Percentiles rank a stretch among this genome's conserved stretches.
Conservation (phyloP, 352 stramenopile species). For the Thraustotheca clavata region DNA sequence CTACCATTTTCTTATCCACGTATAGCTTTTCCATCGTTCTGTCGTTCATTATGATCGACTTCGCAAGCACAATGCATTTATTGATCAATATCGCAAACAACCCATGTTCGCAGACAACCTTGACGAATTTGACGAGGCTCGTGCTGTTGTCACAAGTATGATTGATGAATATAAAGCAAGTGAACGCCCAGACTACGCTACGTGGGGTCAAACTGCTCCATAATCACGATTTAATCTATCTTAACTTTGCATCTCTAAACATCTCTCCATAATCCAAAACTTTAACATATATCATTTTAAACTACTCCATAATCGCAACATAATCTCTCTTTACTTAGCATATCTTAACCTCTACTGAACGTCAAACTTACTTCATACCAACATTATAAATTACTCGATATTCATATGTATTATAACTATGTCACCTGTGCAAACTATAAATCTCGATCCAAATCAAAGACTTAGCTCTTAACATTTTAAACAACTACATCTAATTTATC, state of each 20-base stretch:
- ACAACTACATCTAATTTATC: no score
- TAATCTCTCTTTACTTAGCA: no score
- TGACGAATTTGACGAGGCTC: constrained; percentile 77
- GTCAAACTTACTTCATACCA: no score
- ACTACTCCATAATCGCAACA: background rate
- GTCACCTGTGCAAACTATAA: no score
- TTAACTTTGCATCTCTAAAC: no score
- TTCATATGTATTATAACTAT: no score
- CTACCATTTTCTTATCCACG: background rate
- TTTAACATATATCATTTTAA: no score
- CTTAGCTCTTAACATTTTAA: no score
- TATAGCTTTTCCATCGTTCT: constrained; percentile 77
- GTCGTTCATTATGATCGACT: constrained; percentile 97
- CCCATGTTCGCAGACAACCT: constrained; percentile 93
- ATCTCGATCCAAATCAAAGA: no score
- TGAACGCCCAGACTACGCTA: constrained; percentile 67
- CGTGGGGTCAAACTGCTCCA: constrained; percentile 41
- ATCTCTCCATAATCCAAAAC: no score
- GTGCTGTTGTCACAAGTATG: constrained; percentile 78
- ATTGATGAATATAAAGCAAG: constrained; percentile 83
- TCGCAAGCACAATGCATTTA: constrained; percentile 96
- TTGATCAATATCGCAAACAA: constrained; percentile 98
- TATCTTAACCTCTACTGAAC: no score
- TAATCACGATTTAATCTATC: no score
- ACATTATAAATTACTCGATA: constrained; percentile 23